These are phyloP conservation scores for Ilyonectria destructans DNA, from an alignment of 2,329 filamentous ascomycete species.

Conservation along the genomic window DNA sequence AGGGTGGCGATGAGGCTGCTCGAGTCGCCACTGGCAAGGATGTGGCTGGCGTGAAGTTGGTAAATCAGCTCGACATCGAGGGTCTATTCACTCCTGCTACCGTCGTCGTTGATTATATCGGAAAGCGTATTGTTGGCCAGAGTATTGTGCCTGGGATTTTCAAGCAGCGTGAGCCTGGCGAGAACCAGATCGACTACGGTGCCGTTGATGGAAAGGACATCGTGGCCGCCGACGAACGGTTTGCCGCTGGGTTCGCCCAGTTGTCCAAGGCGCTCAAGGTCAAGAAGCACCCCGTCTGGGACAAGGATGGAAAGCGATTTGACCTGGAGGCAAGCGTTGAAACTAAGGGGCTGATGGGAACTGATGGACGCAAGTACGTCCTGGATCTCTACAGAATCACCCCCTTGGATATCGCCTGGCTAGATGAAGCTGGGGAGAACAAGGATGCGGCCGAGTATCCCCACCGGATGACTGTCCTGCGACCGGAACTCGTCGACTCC, in stretches of 20 bases:
- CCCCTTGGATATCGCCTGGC: slow-evolving; percentile 90
- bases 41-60: slow-evolving; percentile 91
- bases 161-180: slow-evolving; percentile 96
- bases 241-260: slow-evolving; percentile 88
- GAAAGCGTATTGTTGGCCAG: slow-evolving; percentile 96
- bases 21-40: slow-evolving; percentile 97
- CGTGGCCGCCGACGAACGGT: slow-evolving; percentile 91
- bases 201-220: slow-evolving; percentile 98
- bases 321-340: slow-evolving; percentile 97
- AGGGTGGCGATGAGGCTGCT: slow-evolving; percentile 96
- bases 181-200: slow-evolving; percentile 99
- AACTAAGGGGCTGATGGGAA: slow-evolving; percentile 97
- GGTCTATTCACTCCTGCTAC: slow-evolving; percentile 96
- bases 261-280: slow-evolving; percentile 92
- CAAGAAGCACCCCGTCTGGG: slow-evolving; percentile 97
- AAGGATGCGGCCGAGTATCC: slow-evolving; percentile 77
- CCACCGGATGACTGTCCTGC: slow-evolving; percentile 95
- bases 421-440: slow-evolving; percentile 79
- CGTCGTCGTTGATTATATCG: slow-evolving; percentile 96
- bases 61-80: slow-evolving; percentile 97
- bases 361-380: slow-evolving; percentile 97
- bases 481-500: slow-evolving; percentile 90
- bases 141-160: slow-evolving; percentile 99
- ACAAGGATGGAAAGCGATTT: slow-evolving; percentile 92
- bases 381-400: slow-evolving; percentile 96